phyloP scores from a whole-genome alignment of 805 yeast species.

The Nakazawaea laoshanensis region DNA sequence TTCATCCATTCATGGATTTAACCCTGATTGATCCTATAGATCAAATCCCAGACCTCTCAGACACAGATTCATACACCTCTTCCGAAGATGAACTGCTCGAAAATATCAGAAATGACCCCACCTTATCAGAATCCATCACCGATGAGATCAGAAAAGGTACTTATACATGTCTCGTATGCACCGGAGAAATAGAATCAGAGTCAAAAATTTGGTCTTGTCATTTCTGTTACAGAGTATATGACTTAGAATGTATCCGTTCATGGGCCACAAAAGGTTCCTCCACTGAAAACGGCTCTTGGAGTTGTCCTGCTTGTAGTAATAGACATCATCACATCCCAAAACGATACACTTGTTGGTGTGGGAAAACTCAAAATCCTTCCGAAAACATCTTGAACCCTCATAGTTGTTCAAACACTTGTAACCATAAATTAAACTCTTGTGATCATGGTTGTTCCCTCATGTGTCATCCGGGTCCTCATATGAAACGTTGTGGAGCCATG shows the following conservation, averaged over 20 bases:
- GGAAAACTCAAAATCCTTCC: slow-evolving; percentile 60
- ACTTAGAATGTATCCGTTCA: slow-evolving; percentile 71
- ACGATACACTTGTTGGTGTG: slow-evolving; percentile 82
- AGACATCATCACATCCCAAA: slow-evolving; percentile 39
- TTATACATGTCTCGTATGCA: slow-evolving; percentile 83
- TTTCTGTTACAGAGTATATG: slow-evolving; percentile 76
- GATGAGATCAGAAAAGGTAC: slow-evolving; percentile 58
- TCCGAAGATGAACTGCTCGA: slow-evolving; percentile 2
- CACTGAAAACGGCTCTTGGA: slow-evolving; percentile 61
- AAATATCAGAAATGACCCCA: slow-evolving; percentile 17
- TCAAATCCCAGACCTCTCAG: slow-evolving; percentile 1
- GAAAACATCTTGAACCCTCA: slow-evolving; percentile 59
- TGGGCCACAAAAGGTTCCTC: slow-evolving; percentile 81
- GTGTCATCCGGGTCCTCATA: slow-evolving; percentile 91
- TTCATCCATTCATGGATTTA: no score
- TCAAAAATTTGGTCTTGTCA: slow-evolving; percentile 75
- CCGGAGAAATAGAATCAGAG: slow-evolving; percentile 62
- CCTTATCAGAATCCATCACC: slow-evolving; percentile 32
- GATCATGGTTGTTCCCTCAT: slow-evolving; percentile 65
- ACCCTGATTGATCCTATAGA: no score
- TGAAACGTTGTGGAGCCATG: slow-evolving; percentile 63
- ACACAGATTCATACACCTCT: slow-evolving; percentile 2
- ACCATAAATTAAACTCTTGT: slow-evolving; percentile 44
- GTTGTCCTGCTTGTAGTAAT: slow-evolving; percentile 77
- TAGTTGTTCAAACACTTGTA: slow-evolving; percentile 84